phyloP scores from a whole-genome alignment of 2,329 filamentous ascomycete species.

The Colletotrichum australisinense region DNA sequence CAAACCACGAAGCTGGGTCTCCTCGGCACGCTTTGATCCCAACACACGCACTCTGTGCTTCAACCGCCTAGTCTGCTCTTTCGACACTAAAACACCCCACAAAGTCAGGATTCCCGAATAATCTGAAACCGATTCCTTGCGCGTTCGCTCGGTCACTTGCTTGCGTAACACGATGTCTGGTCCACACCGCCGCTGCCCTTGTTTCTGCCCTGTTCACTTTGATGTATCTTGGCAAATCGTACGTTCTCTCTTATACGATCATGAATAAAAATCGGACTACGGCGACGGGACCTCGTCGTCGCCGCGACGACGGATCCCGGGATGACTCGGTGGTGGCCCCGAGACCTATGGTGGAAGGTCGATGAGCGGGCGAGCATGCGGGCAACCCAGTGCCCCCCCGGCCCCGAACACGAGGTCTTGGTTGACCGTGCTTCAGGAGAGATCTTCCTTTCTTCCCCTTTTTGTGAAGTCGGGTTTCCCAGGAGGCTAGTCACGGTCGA shows the following conservation, averaged over 20 bases:
- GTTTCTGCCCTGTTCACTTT: neutral
- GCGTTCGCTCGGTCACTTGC: neutral
- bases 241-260: neutral
- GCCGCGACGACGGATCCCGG: neutral
- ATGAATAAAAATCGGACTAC: neutral
- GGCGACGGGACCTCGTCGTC: neutral
- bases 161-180: neutral
- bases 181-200: neutral
- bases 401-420: neutral
- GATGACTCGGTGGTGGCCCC: neutral
- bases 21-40: constrained; percentile 17
- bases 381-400: neutral
- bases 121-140: neutral
- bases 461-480: too few relatives aligned
- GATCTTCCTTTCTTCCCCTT: neutral
- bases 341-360: neutral
- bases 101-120: neutral
- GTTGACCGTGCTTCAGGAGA: neutral
- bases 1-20: neutral
- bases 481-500: neutral
- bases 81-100: neutral
- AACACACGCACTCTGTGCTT: neutral
- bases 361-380: neutral
- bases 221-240: neutral
- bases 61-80: neutral